A percentile compares a stretch with the other conserved stretches of the same genome.
Conservation (phyloP, 208 protist species). For the Leptomonas pyrrhocoris region DNA sequence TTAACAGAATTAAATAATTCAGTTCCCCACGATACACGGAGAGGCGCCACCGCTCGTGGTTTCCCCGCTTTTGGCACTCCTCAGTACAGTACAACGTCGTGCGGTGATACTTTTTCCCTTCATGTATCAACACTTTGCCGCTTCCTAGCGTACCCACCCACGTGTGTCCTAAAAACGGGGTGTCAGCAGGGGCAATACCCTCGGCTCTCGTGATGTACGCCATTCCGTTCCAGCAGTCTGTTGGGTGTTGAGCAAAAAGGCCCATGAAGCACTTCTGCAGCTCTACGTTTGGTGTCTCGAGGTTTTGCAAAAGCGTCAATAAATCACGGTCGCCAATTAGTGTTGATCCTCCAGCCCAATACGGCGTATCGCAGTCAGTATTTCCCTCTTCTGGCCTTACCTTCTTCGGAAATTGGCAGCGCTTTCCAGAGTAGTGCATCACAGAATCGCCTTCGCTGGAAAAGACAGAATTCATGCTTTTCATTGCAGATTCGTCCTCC, state of each 20-base stretch:
- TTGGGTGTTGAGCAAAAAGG: conserved; percentile 61
- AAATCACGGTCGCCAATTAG: conserved; percentile 67
- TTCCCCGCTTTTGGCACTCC: conserved; percentile 53
- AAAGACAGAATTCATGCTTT: conserved; percentile 34
- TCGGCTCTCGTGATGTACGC: conserved; percentile 60
- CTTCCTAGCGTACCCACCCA: conserved; percentile 63
- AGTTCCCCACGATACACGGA: conserved; percentile 53
- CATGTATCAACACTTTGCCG: conserved; percentile 58
- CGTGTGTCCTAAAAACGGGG: conserved; percentile 67
- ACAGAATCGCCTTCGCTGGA: conserved; percentile 55
- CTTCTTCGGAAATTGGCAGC: conserved; percentile 56
- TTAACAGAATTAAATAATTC: conserved; percentile 50
- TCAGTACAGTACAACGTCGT: conserved; percentile 73
- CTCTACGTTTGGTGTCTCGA: conserved; percentile 63
- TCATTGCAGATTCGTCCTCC: conserved; percentile 11
- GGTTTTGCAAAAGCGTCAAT: conserved; percentile 49
- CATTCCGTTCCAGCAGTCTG: conserved; percentile 74
- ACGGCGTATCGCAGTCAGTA: conserved; percentile 81
- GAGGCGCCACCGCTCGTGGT: conserved; percentile 72
- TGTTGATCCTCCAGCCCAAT: conserved; percentile 60
- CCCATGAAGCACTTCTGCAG: conserved; percentile 81
- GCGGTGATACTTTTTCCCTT: conserved; percentile 54
- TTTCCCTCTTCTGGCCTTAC: conserved; percentile 71
- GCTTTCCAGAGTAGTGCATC: conserved; percentile 61
- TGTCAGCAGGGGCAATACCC: conserved; percentile 42